phyloP scores from a whole-genome alignment of 345 rosid species.

The Citrus cavaleriei region DNA sequence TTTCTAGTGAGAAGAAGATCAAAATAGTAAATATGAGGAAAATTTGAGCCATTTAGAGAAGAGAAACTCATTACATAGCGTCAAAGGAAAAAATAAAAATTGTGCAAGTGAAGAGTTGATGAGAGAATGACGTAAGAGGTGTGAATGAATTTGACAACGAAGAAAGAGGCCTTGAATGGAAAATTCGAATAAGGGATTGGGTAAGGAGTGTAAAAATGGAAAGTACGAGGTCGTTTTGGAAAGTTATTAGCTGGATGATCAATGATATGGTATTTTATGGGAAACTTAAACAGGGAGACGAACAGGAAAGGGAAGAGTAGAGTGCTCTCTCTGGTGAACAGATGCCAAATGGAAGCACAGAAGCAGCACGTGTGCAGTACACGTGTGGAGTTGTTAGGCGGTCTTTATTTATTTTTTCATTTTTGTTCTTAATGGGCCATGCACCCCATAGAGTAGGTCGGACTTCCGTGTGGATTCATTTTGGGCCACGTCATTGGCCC shows the following conservation, averaged over 20 bases:
- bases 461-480: no score
- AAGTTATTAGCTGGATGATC: no score
- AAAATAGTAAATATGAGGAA: background rate
- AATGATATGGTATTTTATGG: no score
- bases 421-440: no score
- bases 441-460: no score
- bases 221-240: no score
- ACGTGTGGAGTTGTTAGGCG: background rate
- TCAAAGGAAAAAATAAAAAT: background rate
- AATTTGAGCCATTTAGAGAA: constrained; percentile 21
- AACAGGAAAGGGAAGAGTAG: background rate
- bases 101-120: background rate
- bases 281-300: background rate
- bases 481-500: background rate
- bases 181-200: background rate
- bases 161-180: background rate
- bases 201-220: no score
- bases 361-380: background rate
- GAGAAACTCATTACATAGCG: constrained; percentile 12
- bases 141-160: background rate
- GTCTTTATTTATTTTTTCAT: no score
- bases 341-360: background rate
- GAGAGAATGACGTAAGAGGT: no score
- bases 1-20: background rate
- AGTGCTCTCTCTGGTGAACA: background rate